Evolutionary conservation across 306 rosid species (phyloP).

Genomic region (Dalbergia cultrata): DNA sequence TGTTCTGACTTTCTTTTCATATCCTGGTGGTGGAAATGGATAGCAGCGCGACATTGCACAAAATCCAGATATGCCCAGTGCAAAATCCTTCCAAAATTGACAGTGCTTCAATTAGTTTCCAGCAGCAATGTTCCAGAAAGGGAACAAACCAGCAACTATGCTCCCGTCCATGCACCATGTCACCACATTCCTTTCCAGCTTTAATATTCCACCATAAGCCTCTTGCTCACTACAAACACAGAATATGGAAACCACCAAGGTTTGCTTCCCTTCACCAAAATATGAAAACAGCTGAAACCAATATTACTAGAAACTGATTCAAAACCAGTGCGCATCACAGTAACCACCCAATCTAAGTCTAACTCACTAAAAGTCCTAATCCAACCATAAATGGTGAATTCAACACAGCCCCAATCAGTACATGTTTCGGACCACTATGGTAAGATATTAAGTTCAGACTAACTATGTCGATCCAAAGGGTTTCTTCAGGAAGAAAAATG

Average conservation of each 20-base stretch:
- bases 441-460: conserved; percentile 49
- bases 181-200: conserved; percentile 86
- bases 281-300: conserved; percentile 44
- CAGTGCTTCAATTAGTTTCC: conserved; percentile 62
- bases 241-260: conserved; percentile 48
- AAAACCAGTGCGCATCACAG: conserved; percentile 41
- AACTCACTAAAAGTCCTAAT: conserved; percentile 43
- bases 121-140: conserved; percentile 63
- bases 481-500: conserved; percentile 58
- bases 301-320: conserved; percentile 44
- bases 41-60: conserved; percentile 99
- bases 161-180: conserved; percentile 98
- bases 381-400: conserved; percentile 34
- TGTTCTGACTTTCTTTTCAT: conserved; percentile 77
- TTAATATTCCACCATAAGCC: conserved; percentile 67
- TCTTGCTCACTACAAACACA: conserved; percentile 57
- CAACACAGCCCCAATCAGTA: conserved; percentile 46
- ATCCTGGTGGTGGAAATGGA: conserved; percentile 96
- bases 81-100: conserved; percentile 58
- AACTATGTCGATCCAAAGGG: conserved; percentile 63
- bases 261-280: conserved; percentile 47
- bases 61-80: conserved; percentile 58
- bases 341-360: conserved; percentile 48
- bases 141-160: conserved; percentile 85
- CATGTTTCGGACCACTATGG: conserved; percentile 18